Evolutionary conservation across 2,329 filamentous ascomycete genomes (phyloP).

Genomic region (Cytospora piceicola): DNA sequence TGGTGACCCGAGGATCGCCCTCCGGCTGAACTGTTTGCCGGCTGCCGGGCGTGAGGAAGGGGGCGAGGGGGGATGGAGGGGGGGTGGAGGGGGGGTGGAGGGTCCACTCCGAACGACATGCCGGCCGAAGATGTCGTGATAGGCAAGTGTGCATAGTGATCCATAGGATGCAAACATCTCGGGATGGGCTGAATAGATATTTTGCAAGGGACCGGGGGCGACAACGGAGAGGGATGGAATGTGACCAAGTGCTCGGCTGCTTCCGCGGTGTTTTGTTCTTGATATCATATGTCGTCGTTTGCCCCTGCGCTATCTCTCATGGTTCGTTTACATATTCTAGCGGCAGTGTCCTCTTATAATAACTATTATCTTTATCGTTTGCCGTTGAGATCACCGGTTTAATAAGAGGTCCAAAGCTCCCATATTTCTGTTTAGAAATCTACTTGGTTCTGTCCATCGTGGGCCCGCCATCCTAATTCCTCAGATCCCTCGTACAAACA

Average conservation of each 20-base stretch:
- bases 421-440: not conserved
- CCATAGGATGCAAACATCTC: not conserved
- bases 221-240: not conserved
- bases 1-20: not conserved
- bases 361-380: not conserved
- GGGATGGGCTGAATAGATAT: not conserved
- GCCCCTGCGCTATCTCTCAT: not conserved
- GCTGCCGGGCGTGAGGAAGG: not conserved
- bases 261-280: not conserved
- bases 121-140: conserved; percentile 5
- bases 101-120: not conserved
- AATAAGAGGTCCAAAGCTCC: too few species aligned
- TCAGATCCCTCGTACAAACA: not conserved
- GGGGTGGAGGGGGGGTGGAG: not conserved
- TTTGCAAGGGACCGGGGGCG: not conserved
- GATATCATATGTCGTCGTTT: not conserved
- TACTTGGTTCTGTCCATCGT: not conserved
- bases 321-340: not conserved
- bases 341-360: not conserved
- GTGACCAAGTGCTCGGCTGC: not conserved
- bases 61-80: too few species aligned
- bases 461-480: too few species aligned
- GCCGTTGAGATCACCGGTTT: not conserved
- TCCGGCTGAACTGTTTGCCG: not conserved
- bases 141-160: not conserved